Percentiles rank a stretch among this genome's conserved stretches.
These are phyloP conservation scores for Hyaloperonospora brassicae DNA, from an alignment of 352 stramenopile genomes.

Conservation along the genomic window DNA sequence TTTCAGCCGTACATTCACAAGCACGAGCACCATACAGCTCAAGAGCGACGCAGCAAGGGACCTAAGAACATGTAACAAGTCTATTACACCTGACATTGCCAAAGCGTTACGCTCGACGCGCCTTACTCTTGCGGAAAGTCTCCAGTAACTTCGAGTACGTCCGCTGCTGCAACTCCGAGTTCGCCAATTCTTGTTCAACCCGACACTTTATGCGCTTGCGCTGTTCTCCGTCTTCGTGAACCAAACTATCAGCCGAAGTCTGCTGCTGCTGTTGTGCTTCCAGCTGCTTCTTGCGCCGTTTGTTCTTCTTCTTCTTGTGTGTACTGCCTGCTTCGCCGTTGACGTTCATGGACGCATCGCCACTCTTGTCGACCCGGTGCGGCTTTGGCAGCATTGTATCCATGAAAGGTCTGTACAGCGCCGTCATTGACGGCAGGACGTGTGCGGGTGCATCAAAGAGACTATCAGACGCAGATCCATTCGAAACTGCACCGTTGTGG, in stretches of 20 bases:
- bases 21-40: too few relatives aligned
- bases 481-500: constrained; percentile 15
- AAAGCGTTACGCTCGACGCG: too few relatives aligned
- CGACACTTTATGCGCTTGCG: too few relatives aligned
- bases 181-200: too few relatives aligned
- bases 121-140: too few relatives aligned
- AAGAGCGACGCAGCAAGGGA: too few relatives aligned
- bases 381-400: constrained; percentile 79
- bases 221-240: too few relatives aligned
- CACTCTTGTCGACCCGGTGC: constrained; percentile 16
- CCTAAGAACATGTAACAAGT: too few relatives aligned
- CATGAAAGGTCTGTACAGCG: constrained; percentile 81
- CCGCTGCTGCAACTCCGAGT: too few relatives aligned
- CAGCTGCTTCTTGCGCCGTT: background rate
- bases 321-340: constrained; percentile 52
- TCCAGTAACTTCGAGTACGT: too few relatives aligned
- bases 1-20: too few relatives aligned
- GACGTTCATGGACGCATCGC: constrained; percentile 13
- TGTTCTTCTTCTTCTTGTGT: background rate
- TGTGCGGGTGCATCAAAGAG: constrained; percentile 78
- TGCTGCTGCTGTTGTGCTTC: background rate
- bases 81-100: too few relatives aligned
- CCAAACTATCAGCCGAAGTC: background rate
- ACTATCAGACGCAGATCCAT: constrained; percentile 18
- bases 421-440: constrained; percentile 76